phyloP scores from a whole-genome alignment of 352 stramenopile genomes.

The Phytopythium cucurbitacearum region DNA sequence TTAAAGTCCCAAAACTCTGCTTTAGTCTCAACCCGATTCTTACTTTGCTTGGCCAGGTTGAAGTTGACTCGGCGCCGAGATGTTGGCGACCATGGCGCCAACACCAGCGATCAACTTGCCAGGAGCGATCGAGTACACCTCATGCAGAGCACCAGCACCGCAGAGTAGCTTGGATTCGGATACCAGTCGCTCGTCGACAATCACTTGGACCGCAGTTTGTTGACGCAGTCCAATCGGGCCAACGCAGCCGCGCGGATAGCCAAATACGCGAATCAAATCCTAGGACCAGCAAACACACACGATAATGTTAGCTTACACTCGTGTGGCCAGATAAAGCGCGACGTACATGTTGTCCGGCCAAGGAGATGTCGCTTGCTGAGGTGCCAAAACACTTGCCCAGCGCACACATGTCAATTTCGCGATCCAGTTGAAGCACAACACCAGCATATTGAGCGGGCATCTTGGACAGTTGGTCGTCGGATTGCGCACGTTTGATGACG shows the following conservation, averaged over 20 bases:
- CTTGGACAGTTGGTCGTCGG: neutral
- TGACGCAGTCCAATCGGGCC: slow-evolving; percentile 59
- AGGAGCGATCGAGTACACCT: slow-evolving; percentile 47
- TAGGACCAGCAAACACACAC: slow-evolving; percentile 9
- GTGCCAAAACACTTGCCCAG: slow-evolving; percentile 22
- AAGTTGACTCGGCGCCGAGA: slow-evolving; percentile 5
- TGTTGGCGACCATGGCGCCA: slow-evolving; percentile 7
- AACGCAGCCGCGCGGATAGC: slow-evolving; percentile 54
- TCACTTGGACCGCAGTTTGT: slow-evolving; percentile 36
- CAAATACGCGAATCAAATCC: slow-evolving; percentile 62
- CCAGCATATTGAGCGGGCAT: slow-evolving; percentile 22
- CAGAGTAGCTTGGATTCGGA: slow-evolving; percentile 34
- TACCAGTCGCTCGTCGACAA: slow-evolving; percentile 35
- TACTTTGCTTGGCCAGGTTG: no score
- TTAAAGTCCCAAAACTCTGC: no score
- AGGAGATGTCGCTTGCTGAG: slow-evolving; percentile 21
- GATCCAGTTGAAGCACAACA: slow-evolving; percentile 41
- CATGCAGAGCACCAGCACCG: slow-evolving; percentile 35
- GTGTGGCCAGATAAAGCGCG: neutral
- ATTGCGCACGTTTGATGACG: slow-evolving; percentile 10
- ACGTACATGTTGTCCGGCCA: slow-evolving; percentile 49
- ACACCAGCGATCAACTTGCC: slow-evolving; percentile 10
- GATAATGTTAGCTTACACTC: neutral
- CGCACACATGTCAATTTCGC: slow-evolving; percentile 48
- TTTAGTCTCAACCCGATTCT: no score